Evolutionary conservation across 306 rosid genomes (phyloP).

Genomic region (Sicyos edulis): DNA sequence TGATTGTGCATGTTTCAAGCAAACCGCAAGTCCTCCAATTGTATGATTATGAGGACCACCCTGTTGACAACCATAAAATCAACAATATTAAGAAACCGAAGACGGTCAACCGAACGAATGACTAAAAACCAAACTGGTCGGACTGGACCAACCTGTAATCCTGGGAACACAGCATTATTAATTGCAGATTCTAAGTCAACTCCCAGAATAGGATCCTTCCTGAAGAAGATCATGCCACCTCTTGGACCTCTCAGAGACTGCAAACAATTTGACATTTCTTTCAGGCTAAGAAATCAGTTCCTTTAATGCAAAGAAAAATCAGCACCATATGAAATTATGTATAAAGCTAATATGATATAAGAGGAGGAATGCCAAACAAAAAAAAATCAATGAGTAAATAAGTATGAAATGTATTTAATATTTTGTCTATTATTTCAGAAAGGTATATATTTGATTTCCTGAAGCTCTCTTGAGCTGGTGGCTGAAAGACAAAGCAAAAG

Average conservation of each 20-base stretch:
- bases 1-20: slow-evolving; percentile 71
- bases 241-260: slow-evolving; percentile 95
- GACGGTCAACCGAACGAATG: background rate
- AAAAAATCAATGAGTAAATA: too few species aligned
- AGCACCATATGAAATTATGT: background rate
- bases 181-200: slow-evolving; percentile 79
- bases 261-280: slow-evolving; percentile 22
- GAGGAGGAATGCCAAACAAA: background rate
- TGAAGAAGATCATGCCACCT: slow-evolving; percentile 98
- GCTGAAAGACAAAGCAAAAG: background rate
- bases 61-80: slow-evolving; percentile 29
- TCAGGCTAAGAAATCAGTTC: background rate
- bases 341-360: background rate
- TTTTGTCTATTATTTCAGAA: background rate
- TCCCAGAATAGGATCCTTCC: slow-evolving; percentile 69
- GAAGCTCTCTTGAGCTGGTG: background rate
- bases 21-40: slow-evolving; percentile 89
- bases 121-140: background rate
- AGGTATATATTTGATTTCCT: background rate
- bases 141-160: slow-evolving; percentile 63
- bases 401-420: too few species aligned
- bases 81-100: background rate
- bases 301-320: background rate
- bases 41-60: slow-evolving; percentile 99
- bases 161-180: slow-evolving; percentile 89